Conservation (phyloP, 73 alveolate genomes). For the Paramecium sonneborni region DNA sequence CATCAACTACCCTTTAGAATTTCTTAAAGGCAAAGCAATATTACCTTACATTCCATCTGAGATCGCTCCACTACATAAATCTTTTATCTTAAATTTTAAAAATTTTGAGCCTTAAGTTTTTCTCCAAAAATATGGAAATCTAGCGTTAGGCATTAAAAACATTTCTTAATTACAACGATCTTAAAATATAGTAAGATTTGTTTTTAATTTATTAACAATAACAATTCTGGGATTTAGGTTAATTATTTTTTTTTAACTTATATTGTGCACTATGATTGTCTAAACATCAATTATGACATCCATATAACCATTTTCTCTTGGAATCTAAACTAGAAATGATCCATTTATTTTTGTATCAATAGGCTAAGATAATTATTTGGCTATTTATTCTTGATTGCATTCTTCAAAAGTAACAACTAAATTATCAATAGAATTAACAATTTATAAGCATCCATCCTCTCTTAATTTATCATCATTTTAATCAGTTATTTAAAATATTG, state of each 20-base stretch:
- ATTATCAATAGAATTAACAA: not conserved
- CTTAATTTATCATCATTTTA: slow-evolving; percentile 7
- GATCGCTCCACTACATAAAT: not conserved
- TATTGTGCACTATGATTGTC: not conserved
- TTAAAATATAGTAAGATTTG: not conserved
- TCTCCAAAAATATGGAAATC: slow-evolving; percentile 9
- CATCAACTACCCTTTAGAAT: not conserved
- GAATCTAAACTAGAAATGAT: not conserved
- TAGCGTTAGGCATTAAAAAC: not conserved
- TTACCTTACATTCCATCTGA: slow-evolving; percentile 4
- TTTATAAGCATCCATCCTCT: slow-evolving; percentile 9
- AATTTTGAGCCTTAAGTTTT: not conserved
- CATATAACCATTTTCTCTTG: slow-evolving; percentile 34
- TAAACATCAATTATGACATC: not conserved
- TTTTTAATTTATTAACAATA: not conserved
- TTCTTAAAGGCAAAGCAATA: slow-evolving; percentile 9
- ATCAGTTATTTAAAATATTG: slow-evolving; percentile 28
- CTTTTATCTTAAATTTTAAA: not conserved
- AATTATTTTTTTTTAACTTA: not conserved
- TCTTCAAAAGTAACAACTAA: not conserved
- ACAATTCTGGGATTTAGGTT: not conserved
- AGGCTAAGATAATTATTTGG: not conserved
- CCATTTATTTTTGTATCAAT: not conserved
- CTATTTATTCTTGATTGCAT: not conserved
- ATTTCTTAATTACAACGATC: not conserved